These are phyloP conservation scores for Epichloe glyceriae DNA, from an alignment of 2,329 filamentous ascomycete species.

Conservation along the genomic window DNA sequence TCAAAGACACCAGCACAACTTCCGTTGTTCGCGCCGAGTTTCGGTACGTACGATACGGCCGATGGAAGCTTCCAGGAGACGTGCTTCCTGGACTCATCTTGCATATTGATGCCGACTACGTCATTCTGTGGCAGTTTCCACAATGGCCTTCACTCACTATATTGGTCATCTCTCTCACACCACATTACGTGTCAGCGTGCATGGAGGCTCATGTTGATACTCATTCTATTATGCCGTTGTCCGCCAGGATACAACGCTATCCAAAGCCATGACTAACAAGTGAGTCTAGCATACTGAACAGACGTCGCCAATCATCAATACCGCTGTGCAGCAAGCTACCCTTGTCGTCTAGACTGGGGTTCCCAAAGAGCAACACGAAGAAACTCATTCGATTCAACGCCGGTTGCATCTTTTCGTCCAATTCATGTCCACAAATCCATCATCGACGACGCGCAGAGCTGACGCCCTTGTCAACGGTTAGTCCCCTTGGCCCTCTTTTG, in stretches of 20 bases:
- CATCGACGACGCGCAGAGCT: neutral
- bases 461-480: neutral
- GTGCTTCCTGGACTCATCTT: too few species aligned
- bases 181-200: neutral
- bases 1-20: too few species aligned
- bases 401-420: neutral
- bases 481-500: neutral
- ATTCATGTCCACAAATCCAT: neutral
- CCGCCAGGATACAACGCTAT: neutral
- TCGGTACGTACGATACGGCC: too few species aligned
- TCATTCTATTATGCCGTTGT: neutral
- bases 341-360: neutral
- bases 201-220: neutral
- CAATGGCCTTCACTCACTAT: too few species aligned
- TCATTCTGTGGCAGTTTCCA: too few species aligned
- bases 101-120: too few species aligned
- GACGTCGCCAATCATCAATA: neutral
- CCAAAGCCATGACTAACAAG: constrained; percentile 1
- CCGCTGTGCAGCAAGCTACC: neutral
- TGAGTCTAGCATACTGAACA: neutral
- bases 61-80: too few species aligned
- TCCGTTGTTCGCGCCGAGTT: too few species aligned
- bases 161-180: too few species aligned
- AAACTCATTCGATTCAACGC: neutral
- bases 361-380: neutral